Evolutionary conservation across 495 filamentous ascomycete genomes (phyloP).

Genomic region (Talaromyces stipitatus): DNA sequence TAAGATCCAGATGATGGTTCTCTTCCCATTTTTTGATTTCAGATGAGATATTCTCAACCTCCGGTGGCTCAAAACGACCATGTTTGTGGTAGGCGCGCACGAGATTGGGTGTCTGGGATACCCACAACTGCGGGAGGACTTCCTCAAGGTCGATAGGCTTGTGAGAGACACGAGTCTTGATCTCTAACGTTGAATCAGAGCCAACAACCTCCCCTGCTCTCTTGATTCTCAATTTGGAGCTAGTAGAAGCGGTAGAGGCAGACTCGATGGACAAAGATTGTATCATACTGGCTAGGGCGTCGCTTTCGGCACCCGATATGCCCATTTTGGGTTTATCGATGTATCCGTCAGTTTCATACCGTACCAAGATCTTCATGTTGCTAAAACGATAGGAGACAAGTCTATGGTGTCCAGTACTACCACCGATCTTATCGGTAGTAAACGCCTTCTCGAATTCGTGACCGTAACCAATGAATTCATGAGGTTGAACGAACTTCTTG

Average conservation of each 20-base stretch:
- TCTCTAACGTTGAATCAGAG: constrained; percentile 17
- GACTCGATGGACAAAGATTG: neutral
- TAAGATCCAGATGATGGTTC: constrained; percentile 23
- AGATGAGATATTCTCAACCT: constrained; percentile 29
- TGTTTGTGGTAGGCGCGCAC: constrained; percentile 37
- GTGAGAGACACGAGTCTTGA: constrained; percentile 40
- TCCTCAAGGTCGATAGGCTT: constrained; percentile 28
- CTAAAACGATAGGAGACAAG: constrained; percentile 40
- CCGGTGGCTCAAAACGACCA: constrained; percentile 27
- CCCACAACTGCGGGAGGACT: constrained; percentile 39
- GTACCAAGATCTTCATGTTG: constrained; percentile 35
- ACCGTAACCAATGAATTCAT: constrained; percentile 37
- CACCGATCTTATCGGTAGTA: constrained; percentile 24
- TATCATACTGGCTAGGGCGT: constrained; percentile 17
- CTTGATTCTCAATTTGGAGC: constrained; percentile 24
- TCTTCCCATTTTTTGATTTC: constrained; percentile 31
- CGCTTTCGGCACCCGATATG: constrained; percentile 20
- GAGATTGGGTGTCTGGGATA: constrained; percentile 42
- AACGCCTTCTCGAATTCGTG: constrained; percentile 44
- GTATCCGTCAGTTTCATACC: constrained; percentile 42
- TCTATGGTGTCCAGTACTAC: constrained; percentile 40
- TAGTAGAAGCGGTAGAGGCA: constrained; percentile 4
- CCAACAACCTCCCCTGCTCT: constrained; percentile 15
- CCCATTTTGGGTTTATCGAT: constrained; percentile 7
- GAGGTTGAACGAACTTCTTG: constrained; percentile 16